Evolutionary conservation across 2,329 filamentous ascomycete species (phyloP).

Genomic region (Paecilomyces dactylethromorphus): DNA sequence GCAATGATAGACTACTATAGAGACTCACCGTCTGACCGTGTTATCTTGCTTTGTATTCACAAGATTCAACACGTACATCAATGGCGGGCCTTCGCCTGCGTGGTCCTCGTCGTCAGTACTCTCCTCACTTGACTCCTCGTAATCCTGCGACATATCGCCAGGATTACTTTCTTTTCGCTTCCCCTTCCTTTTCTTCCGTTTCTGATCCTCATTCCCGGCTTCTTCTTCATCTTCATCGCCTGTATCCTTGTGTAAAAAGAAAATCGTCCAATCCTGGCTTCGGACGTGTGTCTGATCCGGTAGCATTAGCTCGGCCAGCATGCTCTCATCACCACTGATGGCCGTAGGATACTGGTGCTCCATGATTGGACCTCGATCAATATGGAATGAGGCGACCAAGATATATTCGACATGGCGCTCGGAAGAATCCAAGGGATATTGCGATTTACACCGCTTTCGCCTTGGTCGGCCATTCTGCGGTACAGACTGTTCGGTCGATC

Average conservation of each 20-base stretch:
- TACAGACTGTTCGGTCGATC: constrained; percentile 30
- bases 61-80: constrained; percentile 95
- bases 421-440: constrained; percentile 65
- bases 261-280: constrained; percentile 98
- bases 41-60: constrained; percentile 98
- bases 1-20: background rate
- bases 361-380: constrained; percentile 93
- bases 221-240: constrained; percentile 74
- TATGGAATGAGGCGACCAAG: constrained; percentile 92
- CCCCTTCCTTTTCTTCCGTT: constrained; percentile 38
- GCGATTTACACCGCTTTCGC: constrained; percentile 58
- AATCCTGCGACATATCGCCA: constrained; percentile 44
- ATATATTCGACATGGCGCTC: constrained; percentile 99
- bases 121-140: constrained; percentile 35
- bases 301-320: constrained; percentile 97
- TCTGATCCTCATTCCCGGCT: constrained; percentile 38
- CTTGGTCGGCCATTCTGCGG: constrained; percentile 36
- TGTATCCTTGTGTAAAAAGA: constrained; percentile 95
- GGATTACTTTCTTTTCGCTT: constrained; percentile 41
- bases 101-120: constrained; percentile 58
- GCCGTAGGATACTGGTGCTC: constrained; percentile 94
- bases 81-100: constrained; percentile 72
- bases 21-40: constrained; percentile 62
- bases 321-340: constrained; percentile 95
- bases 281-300: constrained; percentile 93